Evolutionary conservation across 1,284 basidiomycete species (phyloP), one percentile per base, ranked within the genome.

Genomic region (Melanopsichium pennsylvanicum): DNA sequence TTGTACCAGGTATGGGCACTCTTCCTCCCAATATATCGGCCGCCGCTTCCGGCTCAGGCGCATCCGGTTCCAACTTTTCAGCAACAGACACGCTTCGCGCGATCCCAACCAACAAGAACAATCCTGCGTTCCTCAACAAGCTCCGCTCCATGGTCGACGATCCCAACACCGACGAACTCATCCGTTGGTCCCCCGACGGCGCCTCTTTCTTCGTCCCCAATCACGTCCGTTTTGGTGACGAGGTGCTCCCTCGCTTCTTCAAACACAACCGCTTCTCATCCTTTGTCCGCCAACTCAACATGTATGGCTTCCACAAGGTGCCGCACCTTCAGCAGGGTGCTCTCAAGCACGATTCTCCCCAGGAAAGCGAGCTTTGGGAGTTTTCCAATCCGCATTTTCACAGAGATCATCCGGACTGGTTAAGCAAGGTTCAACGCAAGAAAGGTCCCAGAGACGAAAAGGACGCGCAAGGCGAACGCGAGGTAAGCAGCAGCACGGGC

Each of bases 121-220:
- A 92, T 2, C 91, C 92, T 0, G 90, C 91, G 0, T 97, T 97
- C 79, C 85, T 95, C 15, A 92, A 93, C 83, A 97, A 97, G 82
- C 85, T 97, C 29, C 67, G 67, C 59, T 95, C 93, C 81, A 96
- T 97, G 88, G 91, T 96, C 25, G 92, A 91, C 70, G 92, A 96
- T 81, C 85, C 88, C 6, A 85, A 86, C 33, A 91, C 92, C 39
- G 87, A 89, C 75, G 86, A 90, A 72, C 85, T 95, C 57, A 96
- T 97, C 76, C 85, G 90, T 70, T 97, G 93, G 93, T 89, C 90
- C 12, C 88, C 91, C 23, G 86, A 87, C 19, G 93, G 93, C 16
- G 90, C 93, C 76, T 91, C 91, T 0, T 96, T 96, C 84, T 90
- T 91, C 79, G 94, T 98, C 8, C 88, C 93, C 43, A 92, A 96